A percentile compares a stretch with the other conserved stretches of the same genome.
Evolutionary conservation across 1,139 yeast genomes (phyloP).

Genomic region (Suhomyces bolitotheri): DNA sequence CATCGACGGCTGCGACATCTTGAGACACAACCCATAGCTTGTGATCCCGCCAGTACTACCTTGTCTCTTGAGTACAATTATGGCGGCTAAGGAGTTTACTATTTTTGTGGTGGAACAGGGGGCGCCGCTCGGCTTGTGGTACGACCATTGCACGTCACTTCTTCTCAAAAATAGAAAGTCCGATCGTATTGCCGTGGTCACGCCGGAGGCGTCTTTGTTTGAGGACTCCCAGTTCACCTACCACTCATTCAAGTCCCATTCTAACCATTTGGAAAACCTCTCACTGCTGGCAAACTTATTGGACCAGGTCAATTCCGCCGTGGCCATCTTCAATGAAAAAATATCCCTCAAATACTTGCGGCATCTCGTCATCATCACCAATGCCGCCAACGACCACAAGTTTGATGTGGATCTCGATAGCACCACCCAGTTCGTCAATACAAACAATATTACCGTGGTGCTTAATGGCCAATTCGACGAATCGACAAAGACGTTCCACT

Average conservation of each 20-base stretch:
- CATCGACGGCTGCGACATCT: too few species aligned
- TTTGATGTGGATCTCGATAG: constrained; percentile 17
- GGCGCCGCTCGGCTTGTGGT: constrained; percentile 32
- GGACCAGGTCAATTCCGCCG: constrained; percentile 31
- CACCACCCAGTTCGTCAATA: constrained; percentile 20
- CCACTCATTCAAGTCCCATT: constrained; percentile 17
- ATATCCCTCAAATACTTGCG: constrained; percentile 32
- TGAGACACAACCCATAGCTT: background rate
- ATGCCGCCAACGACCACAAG: constrained; percentile 21
- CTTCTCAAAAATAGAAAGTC: constrained; percentile 54
- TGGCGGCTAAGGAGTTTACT: constrained; percentile 33
- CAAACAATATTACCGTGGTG: constrained; percentile 26
- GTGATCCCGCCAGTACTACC: too few species aligned
- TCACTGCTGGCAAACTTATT: constrained; percentile 19
- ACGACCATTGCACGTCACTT: constrained; percentile 45
- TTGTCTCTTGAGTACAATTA: too few species aligned
- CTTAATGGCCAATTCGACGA: constrained; percentile 6
- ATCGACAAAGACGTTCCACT: background rate
- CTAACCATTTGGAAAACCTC: constrained; percentile 1
- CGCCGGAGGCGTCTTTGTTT: constrained; percentile 21
- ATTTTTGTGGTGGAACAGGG: constrained; percentile 54
- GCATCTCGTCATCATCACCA: constrained; percentile 50
- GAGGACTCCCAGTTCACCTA: constrained; percentile 28
- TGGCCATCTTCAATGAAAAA: constrained; percentile 32
- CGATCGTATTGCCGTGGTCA: constrained; percentile 52